Evolutionary conservation across 2,329 filamentous ascomycete genomes (phyloP), one percentile per base, ranked within the genome.

Genomic region (Huntiella moniliformis): DNA sequence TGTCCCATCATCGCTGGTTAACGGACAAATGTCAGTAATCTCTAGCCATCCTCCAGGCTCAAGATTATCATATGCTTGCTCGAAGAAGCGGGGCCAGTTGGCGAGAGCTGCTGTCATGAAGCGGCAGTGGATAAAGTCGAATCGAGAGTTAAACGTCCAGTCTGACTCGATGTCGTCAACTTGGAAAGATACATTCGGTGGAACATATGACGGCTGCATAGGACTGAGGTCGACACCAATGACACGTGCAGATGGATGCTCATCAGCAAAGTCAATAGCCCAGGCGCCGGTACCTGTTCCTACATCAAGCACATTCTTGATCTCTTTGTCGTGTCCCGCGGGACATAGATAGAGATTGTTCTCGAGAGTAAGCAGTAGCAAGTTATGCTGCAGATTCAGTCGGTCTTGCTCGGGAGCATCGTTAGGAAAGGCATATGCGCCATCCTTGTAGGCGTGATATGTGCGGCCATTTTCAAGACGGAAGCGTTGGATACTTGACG

Each of bases 281-380:
- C 63, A 65, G 6, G 60, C 55, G 13, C 66, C 66, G 2, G 67
- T 70, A 0, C 67, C 67, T 1, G 65, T 68, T n/a, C 67, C 67
- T 18, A 67, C 53, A 53, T 71, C 68, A 1, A 71, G 56, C 5
- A 63, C 56, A 3, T 55, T 57, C 4, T 49, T 42, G 52, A 53
- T 11, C 42, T 54, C 4, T n/a, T 32, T 16, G 17, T 56, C 49
- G 8, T 47, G 31, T 12, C 41, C 41, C 11, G 31, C 43, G 0
- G 62, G 62, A 1, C 52, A 53, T 0, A 56, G 36, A 34, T 52
- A 56, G 0, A 63, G 53, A 37, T 56, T 57, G 8, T 55, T 54
- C 1, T 56, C 54, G 12, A 61, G 53, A 0, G 59, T 62, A 10
- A 63, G 50, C 0, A 51, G 44, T 32, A 59, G 61, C 0, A 62